Percentiles rank a stretch among this genome's conserved stretches.
Evolutionary conservation across 768 basidiomycete genomes (phyloP).

Genomic region (Porphyrellus cyaneotinctus): DNA sequence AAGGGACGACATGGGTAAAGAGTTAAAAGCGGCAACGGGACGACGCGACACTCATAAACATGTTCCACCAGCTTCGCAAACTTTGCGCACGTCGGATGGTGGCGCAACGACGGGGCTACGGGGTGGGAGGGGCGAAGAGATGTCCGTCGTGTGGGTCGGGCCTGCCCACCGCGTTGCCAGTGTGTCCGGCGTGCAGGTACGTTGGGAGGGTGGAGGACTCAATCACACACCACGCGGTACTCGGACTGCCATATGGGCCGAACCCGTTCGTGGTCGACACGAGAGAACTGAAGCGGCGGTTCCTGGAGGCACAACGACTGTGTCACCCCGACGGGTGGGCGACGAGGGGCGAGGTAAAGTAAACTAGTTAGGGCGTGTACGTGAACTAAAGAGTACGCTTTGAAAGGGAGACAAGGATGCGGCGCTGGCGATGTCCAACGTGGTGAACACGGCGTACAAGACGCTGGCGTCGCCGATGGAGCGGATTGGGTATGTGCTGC

Average conservation of each 20-base stretch:
- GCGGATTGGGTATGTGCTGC: constrained; percentile 79
- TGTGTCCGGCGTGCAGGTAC: constrained; percentile 67
- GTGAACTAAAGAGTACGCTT: constrained; percentile 8
- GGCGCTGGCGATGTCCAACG: constrained; percentile 50
- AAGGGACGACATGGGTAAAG: constrained; percentile 21
- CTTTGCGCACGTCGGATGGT: constrained; percentile 1
- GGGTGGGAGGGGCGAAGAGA: constrained; percentile 5
- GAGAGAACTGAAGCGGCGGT: constrained; percentile 55
- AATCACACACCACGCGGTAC: constrained; percentile 61
- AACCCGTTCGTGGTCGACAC: constrained; percentile 73
- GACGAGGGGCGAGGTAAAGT: constrained; percentile 53
- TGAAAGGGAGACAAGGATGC: constrained; percentile 21
- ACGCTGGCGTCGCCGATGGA: constrained; percentile 67
- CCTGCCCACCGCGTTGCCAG: constrained; percentile 64
- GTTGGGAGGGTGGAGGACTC: constrained; percentile 56
- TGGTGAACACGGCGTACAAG: constrained; percentile 80
- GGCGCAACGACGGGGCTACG: constrained; percentile 15
- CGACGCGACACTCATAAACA: constrained; percentile 3
- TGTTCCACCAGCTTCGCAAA: constrained; percentile 15
- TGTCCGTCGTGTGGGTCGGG: constrained; percentile 64
- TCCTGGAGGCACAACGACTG: constrained; percentile 65
- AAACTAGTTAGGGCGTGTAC: constrained; percentile 3
- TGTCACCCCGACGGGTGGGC: constrained; percentile 90
- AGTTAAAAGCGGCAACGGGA: not conserved
- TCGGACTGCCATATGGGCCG: constrained; percentile 55